Conservation (phyloP, 805 yeast species). For the Sugiyamaella chiloensis region DNA sequence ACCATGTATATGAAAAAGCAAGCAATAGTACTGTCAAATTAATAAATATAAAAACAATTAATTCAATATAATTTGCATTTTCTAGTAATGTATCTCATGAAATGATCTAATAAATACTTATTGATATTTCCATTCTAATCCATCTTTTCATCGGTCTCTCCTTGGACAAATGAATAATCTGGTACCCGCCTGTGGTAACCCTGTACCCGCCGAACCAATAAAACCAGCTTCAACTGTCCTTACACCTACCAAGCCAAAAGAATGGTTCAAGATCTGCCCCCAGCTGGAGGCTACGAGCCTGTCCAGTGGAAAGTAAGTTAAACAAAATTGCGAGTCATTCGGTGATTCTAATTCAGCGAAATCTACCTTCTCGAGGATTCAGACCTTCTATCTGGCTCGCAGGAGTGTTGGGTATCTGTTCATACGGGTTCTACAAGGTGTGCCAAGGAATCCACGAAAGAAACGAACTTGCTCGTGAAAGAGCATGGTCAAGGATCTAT, state of each 20-base stretch:
- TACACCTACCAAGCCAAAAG: neutral
- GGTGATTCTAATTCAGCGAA: conserved; percentile 40
- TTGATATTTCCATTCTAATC: too few relatives aligned
- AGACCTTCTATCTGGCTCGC: conserved; percentile 70
- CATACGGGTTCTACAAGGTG: conserved; percentile 68
- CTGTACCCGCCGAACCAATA: neutral
- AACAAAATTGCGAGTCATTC: neutral
- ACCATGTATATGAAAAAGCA: too few relatives aligned
- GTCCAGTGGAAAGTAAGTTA: conserved; percentile 69
- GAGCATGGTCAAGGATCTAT: conserved; percentile 71
- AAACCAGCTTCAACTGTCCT: neutral
- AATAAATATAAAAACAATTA: too few relatives aligned
- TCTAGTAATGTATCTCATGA: too few relatives aligned
- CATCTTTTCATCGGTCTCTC: too few relatives aligned
- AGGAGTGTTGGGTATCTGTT: conserved; percentile 58
- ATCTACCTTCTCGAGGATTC: conserved; percentile 81
- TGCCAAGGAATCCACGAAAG: conserved; percentile 70
- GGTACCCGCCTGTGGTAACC: too few relatives aligned
- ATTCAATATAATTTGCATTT: too few relatives aligned
- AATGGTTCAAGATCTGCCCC: conserved; percentile 73
- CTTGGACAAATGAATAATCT: too few relatives aligned
- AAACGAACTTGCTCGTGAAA: conserved; percentile 68
- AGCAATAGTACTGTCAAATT: too few relatives aligned
- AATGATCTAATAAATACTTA: too few relatives aligned
- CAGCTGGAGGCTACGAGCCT: conserved; percentile 79